Base-by-base conservation (phyloP, 371 early-diverging fungal species). In the Encephalitozoon cuniculi region DNA sequence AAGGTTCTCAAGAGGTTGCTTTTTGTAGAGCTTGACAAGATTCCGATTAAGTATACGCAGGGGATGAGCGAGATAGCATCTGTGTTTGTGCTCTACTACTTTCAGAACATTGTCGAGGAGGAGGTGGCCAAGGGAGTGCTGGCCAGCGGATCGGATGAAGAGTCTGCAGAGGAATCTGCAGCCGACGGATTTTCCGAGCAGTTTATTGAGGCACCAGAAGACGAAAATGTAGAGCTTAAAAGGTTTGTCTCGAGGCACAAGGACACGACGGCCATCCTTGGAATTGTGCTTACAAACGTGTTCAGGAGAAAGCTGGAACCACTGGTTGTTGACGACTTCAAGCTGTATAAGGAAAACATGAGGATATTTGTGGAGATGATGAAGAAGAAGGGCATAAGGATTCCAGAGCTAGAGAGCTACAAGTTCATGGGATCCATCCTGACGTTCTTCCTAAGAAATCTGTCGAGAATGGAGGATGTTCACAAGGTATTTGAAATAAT, bases 61-160 rank as follows among this genome's bases (percentile, higher is more conserved):
- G 77, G 83, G 28, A 83, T 83, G 81, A 70, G 63, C 53, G 83
- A 83, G 63, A 68, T 83, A 21, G 74, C 66, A 37, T 63, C 78
- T 8, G 76, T 80, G 0, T 49, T 83, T 52, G 71, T 80, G 26
- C 51, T 64, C 65, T 69, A 51, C 64, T 80, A 75, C 68, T 79
- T 75, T 52, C 12, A 59, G 40, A 59, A 73, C n/a, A 43, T 37
- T 68, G 43, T 52, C 25, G 46, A 39, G 34, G 30, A 71, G 9
- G 63, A 72, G 44, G 8, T 40, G 21, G 51, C 69, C 44, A 63
- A 40, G 6, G 34, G 12, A 46, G 63, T 65, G 9, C 5, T 40
- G 21, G 37, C 4, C 2, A 28, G 7, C 2, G 54, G 68, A 18
- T 43, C 12, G 41, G 37, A 71, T 9, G 66, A 69, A 40, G 12